A percentile compares a stretch with the other conserved stretches of the same genome.
phyloP scores from a whole-genome alignment of 306 rosid genomes.

The Pyrus bretschneideri region DNA sequence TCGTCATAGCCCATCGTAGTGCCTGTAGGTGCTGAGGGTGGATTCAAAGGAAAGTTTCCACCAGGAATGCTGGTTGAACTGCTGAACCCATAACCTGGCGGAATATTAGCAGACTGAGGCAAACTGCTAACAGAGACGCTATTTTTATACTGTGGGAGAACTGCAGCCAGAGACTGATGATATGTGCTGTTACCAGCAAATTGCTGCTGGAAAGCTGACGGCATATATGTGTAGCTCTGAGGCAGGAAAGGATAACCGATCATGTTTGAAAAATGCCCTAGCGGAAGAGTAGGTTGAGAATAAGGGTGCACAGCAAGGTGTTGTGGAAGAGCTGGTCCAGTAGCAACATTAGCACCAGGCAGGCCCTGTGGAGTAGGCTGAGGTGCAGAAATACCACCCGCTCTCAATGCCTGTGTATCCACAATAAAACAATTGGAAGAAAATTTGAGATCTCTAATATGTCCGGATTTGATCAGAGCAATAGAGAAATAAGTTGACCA shows the following conservation, averaged over 20 bases:
- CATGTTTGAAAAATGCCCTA: slow-evolving; percentile 93
- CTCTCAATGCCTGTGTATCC: slow-evolving; percentile 62
- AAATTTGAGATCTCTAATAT: neutral
- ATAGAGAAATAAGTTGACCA: neutral
- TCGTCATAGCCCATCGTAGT: slow-evolving; percentile 86
- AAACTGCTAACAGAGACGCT: slow-evolving; percentile 91
- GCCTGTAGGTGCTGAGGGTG: slow-evolving; percentile 63
- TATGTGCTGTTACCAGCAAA: slow-evolving; percentile 91
- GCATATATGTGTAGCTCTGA: slow-evolving; percentile 95
- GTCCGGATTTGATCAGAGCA: neutral
- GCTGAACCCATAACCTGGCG: slow-evolving; percentile 91
- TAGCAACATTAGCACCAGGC: slow-evolving; percentile 63
- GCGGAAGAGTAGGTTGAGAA: slow-evolving; percentile 83
- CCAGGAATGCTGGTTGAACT: slow-evolving; percentile 86
- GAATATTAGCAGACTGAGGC: slow-evolving; percentile 83
- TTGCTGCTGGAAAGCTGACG: slow-evolving; percentile 92
- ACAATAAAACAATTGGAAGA: slow-evolving; percentile 6
- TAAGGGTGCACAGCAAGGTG: slow-evolving; percentile 95
- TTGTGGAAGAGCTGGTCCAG: slow-evolving; percentile 92
- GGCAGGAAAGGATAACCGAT: slow-evolving; percentile 94
- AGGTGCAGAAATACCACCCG: slow-evolving; percentile 54
- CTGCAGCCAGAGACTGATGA: slow-evolving; percentile 91
- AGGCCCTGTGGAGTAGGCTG: slow-evolving; percentile 63
- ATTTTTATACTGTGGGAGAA: slow-evolving; percentile 92
- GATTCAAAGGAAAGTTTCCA: slow-evolving; percentile 81